phyloP scores from a whole-genome alignment of 345 rosid genomes.

The Conringia planisiliqua region DNA sequence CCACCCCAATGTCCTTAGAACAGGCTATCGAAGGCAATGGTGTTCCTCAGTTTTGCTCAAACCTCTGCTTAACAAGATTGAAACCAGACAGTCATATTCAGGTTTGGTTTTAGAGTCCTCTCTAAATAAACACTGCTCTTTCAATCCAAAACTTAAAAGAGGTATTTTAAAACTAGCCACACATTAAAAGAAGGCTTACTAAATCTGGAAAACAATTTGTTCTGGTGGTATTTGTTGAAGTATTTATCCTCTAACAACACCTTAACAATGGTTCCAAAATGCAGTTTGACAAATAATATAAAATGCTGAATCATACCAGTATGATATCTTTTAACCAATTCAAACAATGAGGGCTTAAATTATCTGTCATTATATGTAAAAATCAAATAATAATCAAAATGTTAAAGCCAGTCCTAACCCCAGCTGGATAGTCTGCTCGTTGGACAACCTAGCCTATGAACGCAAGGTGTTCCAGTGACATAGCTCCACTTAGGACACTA shows the following conservation, averaged over 20 bases:
- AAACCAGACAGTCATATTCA: conserved; percentile 82
- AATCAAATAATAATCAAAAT: background rate
- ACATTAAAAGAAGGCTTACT: too few relatives aligned
- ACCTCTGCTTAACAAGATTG: conserved; percentile 73
- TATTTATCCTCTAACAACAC: background rate
- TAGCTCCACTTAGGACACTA: background rate
- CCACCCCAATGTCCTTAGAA: conserved; percentile 87
- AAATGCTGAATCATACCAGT: background rate
- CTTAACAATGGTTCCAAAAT: background rate
- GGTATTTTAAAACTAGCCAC: too few relatives aligned
- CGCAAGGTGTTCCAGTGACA: background rate
- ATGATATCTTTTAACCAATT: background rate
- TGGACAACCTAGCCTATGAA: background rate
- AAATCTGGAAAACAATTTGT: too few relatives aligned
- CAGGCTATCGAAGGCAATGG: conserved; percentile 91
- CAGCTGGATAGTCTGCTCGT: background rate
- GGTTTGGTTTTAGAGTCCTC: conserved; percentile 41
- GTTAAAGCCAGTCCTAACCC: background rate
- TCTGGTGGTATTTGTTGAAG: too few relatives aligned
- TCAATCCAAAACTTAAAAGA: background rate
- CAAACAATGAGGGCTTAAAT: background rate
- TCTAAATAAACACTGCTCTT: background rate
- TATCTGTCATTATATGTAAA: background rate
- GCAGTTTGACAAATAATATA: background rate
- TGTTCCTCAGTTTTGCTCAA: conserved; percentile 76